A percentile compares a stretch with the other conserved stretches of the same genome.
Evolutionary conservation across 148 eudicot species (phyloP).

Genomic region (Rhododendron molle): DNA sequence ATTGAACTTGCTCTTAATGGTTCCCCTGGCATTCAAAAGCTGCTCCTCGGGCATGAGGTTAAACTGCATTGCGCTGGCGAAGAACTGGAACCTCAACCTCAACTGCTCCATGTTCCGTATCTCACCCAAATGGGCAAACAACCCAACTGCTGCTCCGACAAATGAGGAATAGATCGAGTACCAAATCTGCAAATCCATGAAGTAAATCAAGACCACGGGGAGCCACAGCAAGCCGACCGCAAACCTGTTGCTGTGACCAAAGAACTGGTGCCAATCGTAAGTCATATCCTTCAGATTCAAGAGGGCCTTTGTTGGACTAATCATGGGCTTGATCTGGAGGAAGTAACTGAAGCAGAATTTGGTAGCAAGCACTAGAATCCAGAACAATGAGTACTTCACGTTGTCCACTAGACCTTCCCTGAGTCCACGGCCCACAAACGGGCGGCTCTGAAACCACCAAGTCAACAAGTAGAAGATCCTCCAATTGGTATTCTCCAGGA

Average conservation of each 20-base stretch:
- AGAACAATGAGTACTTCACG: slow-evolving; percentile 67
- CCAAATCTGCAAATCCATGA: slow-evolving; percentile 96
- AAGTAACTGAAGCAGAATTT: slow-evolving; percentile 75
- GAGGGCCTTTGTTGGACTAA: slow-evolving; percentile 54
- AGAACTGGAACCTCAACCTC: slow-evolving; percentile 90
- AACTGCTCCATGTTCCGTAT: slow-evolving; percentile 83
- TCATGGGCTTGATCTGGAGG: slow-evolving; percentile 84
- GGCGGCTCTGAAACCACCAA: slow-evolving; percentile 92
- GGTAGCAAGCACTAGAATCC: slow-evolving; percentile 77
- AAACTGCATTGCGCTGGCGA: slow-evolving; percentile 91
- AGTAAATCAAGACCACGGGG: slow-evolving; percentile 77
- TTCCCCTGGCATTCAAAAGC: slow-evolving; percentile 57
- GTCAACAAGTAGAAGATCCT: slow-evolving; percentile 68
- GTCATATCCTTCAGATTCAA: slow-evolving; percentile 32
- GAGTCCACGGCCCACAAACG: slow-evolving; percentile 83
- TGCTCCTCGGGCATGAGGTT: slow-evolving; percentile 97
- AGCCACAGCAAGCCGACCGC: slow-evolving; percentile 85
- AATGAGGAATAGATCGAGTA: slow-evolving; percentile 82
- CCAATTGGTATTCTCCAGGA: slow-evolving; percentile 81
- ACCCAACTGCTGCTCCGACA: slow-evolving; percentile 76
- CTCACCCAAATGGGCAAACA: slow-evolving; percentile 88
- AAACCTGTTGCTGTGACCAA: slow-evolving; percentile 59
- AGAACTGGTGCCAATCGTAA: slow-evolving; percentile 84
- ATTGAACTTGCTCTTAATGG: slow-evolving; percentile 52
- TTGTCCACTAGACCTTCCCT: slow-evolving; percentile 85